Base-by-base conservation (phyloP, 2,329 filamentous ascomycete species). In the Calycina marina region DNA sequence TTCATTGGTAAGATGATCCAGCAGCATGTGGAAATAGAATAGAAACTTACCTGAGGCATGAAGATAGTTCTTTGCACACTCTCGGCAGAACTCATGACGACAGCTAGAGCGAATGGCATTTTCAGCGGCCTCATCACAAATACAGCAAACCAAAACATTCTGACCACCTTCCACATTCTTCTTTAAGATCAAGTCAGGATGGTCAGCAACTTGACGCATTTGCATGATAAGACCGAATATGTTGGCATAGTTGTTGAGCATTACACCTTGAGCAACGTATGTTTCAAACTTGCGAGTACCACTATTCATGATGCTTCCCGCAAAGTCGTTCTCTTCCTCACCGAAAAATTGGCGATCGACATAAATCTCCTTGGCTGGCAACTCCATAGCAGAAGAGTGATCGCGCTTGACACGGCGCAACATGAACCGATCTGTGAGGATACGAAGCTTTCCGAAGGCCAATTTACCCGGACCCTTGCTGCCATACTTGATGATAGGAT, bases 151-250 rank as follows among this genome's bases (percentile, higher is more conserved):
- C 20, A 93, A 62, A 9, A 93, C 67, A 42, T 96, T 94, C 55
- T 93, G 84, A 2, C 86, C 86, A 32, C 81, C 82, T 44, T 85
- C 75, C 3, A 69, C 70, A 40, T 88, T 72, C 59, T 90, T 94
- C 61, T 88, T 92, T 40, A 96, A 59, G 30, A 98, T 80, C 20
- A 98, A 59, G 57, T 98, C 90, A 0, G 90, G 90, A 52, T 98
- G 90, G 44, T 98, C 90, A 5, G 90, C 85, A 15, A 94, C 83
- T 59, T 98, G 90, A 34, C 90, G 79, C 88, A 98, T 96, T 56
- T 93, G 86, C 84, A 96, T 96, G 51, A 98, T 94, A 34, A 98
- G 68, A 51, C 86, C 88, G 49, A 98, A 98, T 43, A 98, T 96
- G 54, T 98, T 98, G 60, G 90, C 90, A 46, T 96, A 96, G 53